Percentiles rank a stretch among this genome's conserved stretches.
These are phyloP conservation scores for Boletellus ananas DNA, from an alignment of 768 basidiomycete species.

Conservation along the genomic window DNA sequence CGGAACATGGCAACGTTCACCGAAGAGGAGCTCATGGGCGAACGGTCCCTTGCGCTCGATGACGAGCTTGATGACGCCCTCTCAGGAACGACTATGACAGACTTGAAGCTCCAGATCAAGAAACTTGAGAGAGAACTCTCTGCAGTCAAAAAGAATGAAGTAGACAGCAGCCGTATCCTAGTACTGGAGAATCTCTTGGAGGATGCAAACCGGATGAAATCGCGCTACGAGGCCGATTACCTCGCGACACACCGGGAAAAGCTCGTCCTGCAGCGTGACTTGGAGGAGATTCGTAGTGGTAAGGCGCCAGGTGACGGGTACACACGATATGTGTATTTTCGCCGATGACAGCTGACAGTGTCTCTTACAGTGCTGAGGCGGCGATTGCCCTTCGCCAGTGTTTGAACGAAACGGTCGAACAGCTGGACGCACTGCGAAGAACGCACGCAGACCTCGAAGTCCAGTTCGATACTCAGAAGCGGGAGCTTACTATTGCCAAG, in stretches of 20 bases:
- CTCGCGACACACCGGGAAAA: slow-evolving; percentile 80
- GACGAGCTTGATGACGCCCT: slow-evolving; percentile 88
- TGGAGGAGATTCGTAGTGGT: slow-evolving; percentile 90
- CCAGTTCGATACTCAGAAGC: slow-evolving; percentile 53
- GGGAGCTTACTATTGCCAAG: slow-evolving; percentile 77
- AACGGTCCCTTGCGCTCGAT: slow-evolving; percentile 62
- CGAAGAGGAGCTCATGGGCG: slow-evolving; percentile 47
- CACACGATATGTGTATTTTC: slow-evolving; percentile 16
- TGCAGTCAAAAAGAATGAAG: slow-evolving; percentile 67
- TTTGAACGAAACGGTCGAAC: slow-evolving; percentile 82
- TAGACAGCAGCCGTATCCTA: slow-evolving; percentile 68
- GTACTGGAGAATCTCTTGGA: slow-evolving; percentile 91
- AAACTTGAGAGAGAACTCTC: slow-evolving; percentile 80
- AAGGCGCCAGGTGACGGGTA: slow-evolving; percentile 81
- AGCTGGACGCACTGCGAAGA: slow-evolving; percentile 67
- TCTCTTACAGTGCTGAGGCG: slow-evolving; percentile 62
- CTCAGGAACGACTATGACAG: slow-evolving; percentile 83
- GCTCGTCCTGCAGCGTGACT: slow-evolving; percentile 69
- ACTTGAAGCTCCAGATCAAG: slow-evolving; percentile 83
- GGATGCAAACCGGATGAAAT: slow-evolving; percentile 88
- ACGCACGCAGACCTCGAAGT: slow-evolving; percentile 71
- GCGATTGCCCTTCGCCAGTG: slow-evolving; percentile 85
- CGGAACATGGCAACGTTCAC: slow-evolving; percentile 31
- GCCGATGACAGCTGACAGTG: slow-evolving; percentile 2
- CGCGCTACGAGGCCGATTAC: slow-evolving; percentile 85